Base-by-base conservation (phyloP, 2,329 filamentous ascomycete genomes). In the Fusarium continuum region DNA sequence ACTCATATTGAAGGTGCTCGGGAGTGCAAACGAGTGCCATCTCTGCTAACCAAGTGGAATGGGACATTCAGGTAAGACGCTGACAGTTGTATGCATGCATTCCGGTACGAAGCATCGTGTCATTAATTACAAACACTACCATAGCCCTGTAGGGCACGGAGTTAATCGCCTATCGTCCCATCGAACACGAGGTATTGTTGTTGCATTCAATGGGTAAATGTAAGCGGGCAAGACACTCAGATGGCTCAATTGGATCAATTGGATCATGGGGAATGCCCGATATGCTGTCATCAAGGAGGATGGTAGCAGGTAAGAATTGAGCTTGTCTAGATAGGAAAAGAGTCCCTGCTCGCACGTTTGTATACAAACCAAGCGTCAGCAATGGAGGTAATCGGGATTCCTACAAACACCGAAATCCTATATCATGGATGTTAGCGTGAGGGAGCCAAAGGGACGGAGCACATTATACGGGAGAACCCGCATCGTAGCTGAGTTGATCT, bases 111-210 rank as follows among this genome's bases (percentile, higher is more conserved):
- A 46, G 40, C 36, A 61, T 48, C 14, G 17, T 48, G 49, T 22
- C 49, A 65, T 64, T 40, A 40, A 29, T 29, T 41, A 28, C 28
- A 17, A 43, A 38, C 32, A 52, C 45, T 29, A 46, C 14, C 36
- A 38, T 25, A 61, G 55, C 41, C 56, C 48, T 17, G 57, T 61
- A 55, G 57, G 57, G 48, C 55, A 61, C 23, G 46, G n/a, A 43
- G 17, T 35, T 34, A 26, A 29, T 56, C n/a, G 41, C 26, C 25
- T 25, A 45, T 55, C 32, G 41, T 61, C 44, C 41, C 38, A 53
- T 61, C 29, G 22, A 14, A 29, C 28, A 43, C 20, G 40, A 46
- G 32, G 31, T 13, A 45, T 57, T 7, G 32, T 45, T n/a, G 31
- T 43, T 61, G 48, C 55, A 55, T 51, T 29, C 26, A 16, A 46